A percentile compares a stretch with the other conserved stretches of the same genome.
These are phyloP conservation scores for Venturia pyrina DNA, from an alignment of 2,329 filamentous ascomycete species.

Conservation along the genomic window DNA sequence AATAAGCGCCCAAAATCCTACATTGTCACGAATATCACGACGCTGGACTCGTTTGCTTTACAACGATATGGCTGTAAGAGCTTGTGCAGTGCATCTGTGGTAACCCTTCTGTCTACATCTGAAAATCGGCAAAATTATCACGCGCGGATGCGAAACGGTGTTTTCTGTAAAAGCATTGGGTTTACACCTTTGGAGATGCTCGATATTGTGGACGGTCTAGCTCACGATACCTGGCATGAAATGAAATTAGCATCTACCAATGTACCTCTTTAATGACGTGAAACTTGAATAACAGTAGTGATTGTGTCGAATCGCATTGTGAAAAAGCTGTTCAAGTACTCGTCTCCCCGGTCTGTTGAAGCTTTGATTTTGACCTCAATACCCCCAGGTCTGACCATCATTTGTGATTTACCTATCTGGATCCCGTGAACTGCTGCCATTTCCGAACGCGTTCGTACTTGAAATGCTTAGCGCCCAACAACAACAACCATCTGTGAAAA, in stretches of 20 bases:
- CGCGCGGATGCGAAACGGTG: not conserved
- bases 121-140: conserved; percentile 4
- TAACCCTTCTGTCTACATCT: not conserved
- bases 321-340: not conserved
- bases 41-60: not conserved
- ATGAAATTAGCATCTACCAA: conserved; percentile 3
- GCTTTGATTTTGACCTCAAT: not conserved
- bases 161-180: conserved; percentile 1
- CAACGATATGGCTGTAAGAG: not conserved
- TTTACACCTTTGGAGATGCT: conserved; percentile 5
- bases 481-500: not conserved
- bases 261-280: not conserved
- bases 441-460: not conserved
- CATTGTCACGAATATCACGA: conserved; percentile 5
- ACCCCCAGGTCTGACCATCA: not conserved
- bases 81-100: not conserved
- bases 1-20: conserved; percentile 18
- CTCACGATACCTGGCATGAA: conserved; percentile 5
- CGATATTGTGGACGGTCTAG: conserved; percentile 7
- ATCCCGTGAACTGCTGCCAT: too few species aligned
- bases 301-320: not conserved
- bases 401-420: too few species aligned
- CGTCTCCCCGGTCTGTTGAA: not conserved
- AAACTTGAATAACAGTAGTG: not conserved
- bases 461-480: not conserved